phyloP scores from a whole-genome alignment of 768 basidiomycete genomes.

The Termitomyces sp. region DNA sequence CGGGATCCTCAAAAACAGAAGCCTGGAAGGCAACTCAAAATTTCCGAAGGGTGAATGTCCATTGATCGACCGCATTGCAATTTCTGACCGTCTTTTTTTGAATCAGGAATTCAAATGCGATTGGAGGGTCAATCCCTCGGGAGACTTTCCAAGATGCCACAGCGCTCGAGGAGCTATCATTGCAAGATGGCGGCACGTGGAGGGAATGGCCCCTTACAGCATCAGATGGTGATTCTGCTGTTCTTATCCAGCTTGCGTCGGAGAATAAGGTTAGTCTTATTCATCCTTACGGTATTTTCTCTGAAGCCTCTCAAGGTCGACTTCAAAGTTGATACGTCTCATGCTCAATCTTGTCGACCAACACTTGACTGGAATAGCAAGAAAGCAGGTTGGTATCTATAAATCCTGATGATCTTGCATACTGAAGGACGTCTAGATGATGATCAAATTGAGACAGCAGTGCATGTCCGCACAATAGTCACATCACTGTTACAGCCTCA shows the following conservation, averaged over 20 bases:
- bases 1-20: slow-evolving; percentile 55
- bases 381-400: slow-evolving; percentile 59
- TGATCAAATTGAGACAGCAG: slow-evolving; percentile 72
- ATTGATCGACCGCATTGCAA: background rate
- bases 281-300: background rate
- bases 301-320: slow-evolving; percentile 44
- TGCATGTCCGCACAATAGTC: slow-evolving; percentile 40
- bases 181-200: slow-evolving; percentile 43
- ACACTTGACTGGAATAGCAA: slow-evolving; percentile 82
- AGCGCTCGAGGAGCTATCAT: slow-evolving; percentile 51
- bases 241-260: slow-evolving; percentile 76
- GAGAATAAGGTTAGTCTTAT: slow-evolving; percentile 54
- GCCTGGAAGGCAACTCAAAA: slow-evolving; percentile 72
- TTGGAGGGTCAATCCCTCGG: slow-evolving; percentile 55
- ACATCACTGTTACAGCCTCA: slow-evolving; percentile 8
- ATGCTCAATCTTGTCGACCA: slow-evolving; percentile 48
- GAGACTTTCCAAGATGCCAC: slow-evolving; percentile 72
- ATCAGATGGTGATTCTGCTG: slow-evolving; percentile 76
- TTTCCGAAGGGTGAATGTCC: slow-evolving; percentile 57
- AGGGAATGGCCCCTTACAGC: slow-evolving; percentile 78
- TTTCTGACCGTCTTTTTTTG: background rate
- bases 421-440: slow-evolving; percentile 49
- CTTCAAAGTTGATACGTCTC: slow-evolving; percentile 63
- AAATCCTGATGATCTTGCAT: background rate
- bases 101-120: slow-evolving; percentile 58